Base-by-base conservation (phyloP, 441 rosid genomes). In the Daphne laureola region DNA sequence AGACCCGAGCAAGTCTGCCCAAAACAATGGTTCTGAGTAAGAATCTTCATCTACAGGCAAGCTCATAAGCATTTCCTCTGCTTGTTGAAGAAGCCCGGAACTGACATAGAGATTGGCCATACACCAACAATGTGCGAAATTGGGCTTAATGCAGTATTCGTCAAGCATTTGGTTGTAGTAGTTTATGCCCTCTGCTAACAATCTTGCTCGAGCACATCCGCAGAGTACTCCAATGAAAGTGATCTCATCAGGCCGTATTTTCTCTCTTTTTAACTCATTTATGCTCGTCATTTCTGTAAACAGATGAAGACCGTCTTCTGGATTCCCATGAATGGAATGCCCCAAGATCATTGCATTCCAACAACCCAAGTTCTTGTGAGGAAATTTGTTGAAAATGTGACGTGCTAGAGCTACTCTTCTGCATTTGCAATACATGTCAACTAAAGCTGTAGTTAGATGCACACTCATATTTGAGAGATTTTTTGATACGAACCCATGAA, bases 281-380 rank as follows among this genome's bases (percentile, higher is more conserved):
- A 14, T 26, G 52, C 18, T 18, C 38, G 72, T 38, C 74, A 71
- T 72, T 17, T 55, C 64, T 52, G 58, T 48, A 47, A 74, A 81
- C 36, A 78, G 62, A 11, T 61, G 26, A 38, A 81, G 68, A 40
- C 80, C 84, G 38, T 58, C 74, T 49, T 67, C 71, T 46, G 77
- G 80, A 43, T 63, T n/a, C 17, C 87, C 84, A 35, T 76, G 76
- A 53, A 81, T 78, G 70, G 82, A 76, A 53, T 78, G 76, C 54
- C 79, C 82, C 67, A 76, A 62, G 53, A 78, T 73, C 82, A 81
- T 81, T 51, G 78, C 80, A 76, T 81, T 81, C 82, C 82, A 76
- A 12, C 79, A 72, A 44, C 76, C 55, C 41, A 62, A 57, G 56
- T 68, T 81, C 70, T 66, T 70, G 51, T 40, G 50, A 4, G 56